A percentile compares a stretch with the other conserved stretches of the same genome.
These are phyloP conservation scores for Glaciozyma antarctica DNA, from an alignment of 768 basidiomycete genomes.

Conservation along the genomic window DNA sequence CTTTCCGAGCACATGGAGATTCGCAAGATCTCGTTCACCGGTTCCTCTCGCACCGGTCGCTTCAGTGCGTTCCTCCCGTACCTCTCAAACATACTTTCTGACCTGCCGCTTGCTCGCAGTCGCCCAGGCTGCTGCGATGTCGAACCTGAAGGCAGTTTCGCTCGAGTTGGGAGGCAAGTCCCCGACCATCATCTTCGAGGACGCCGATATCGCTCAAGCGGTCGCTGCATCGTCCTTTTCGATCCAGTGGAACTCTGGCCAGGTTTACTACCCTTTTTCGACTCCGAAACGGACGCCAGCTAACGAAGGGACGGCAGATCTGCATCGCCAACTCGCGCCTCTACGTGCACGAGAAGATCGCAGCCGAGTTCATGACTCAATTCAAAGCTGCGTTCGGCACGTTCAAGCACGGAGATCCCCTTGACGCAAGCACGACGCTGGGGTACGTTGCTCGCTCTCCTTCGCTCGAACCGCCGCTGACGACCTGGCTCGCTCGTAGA, in stretches of 20 bases:
- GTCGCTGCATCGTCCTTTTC: not conserved
- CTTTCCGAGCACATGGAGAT: slow-evolving; percentile 33
- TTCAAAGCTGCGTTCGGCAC: slow-evolving; percentile 58
- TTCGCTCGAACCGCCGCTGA: not conserved
- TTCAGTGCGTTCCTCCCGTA: not conserved
- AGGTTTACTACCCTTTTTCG: not conserved
- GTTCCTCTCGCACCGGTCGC: slow-evolving; percentile 22
- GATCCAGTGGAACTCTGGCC: not conserved
- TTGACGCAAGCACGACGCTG: slow-evolving; percentile 4
- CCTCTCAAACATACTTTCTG: no score
- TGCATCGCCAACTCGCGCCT: slow-evolving; percentile 72
- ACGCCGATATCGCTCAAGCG: slow-evolving; percentile 23
- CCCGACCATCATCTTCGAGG: slow-evolving; percentile 52
- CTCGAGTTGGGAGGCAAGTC: slow-evolving; percentile 39
- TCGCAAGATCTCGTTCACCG: slow-evolving; percentile 36
- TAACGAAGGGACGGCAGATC: slow-evolving; percentile 51
- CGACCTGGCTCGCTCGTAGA: slow-evolving; percentile 44
- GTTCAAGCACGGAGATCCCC: slow-evolving; percentile 44
- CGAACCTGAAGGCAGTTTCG: slow-evolving; percentile 35
- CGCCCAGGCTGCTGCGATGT: slow-evolving; percentile 30
- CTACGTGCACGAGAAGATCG: slow-evolving; percentile 52
- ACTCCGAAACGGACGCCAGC: no score
- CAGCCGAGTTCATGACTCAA: slow-evolving; percentile 57
- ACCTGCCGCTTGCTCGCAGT: no score
- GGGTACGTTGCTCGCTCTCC: not conserved